phyloP scores from a whole-genome alignment of 306 rosid species.

The Vigna reflexopilosa region DNA sequence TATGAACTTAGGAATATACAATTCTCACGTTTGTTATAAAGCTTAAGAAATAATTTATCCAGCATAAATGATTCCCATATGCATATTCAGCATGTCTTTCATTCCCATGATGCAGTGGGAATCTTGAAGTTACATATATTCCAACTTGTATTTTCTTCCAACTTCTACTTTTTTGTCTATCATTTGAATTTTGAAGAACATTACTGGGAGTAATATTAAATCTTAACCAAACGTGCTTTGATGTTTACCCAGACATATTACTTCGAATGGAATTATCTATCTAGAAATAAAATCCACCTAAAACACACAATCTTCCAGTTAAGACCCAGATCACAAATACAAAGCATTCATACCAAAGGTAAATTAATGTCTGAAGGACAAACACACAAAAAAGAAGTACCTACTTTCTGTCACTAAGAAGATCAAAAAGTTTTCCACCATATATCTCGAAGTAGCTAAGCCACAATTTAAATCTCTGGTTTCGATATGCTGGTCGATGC shows the following conservation, averaged over 20 bases:
- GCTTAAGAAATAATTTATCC: background rate
- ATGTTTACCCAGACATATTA: background rate
- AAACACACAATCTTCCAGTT: conserved; percentile 1
- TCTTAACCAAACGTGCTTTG: background rate
- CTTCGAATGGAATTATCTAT: background rate
- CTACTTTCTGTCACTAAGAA: conserved; percentile 92
- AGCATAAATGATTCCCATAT: background rate
- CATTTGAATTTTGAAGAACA: background rate
- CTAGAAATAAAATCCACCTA: background rate
- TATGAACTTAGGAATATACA: background rate
- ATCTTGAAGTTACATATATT: background rate
- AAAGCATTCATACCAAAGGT: conserved; percentile 19
- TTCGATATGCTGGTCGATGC: conserved; percentile 84
- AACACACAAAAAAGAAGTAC: conserved; percentile 43
- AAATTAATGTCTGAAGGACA: conserved; percentile 4
- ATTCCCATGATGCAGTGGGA: background rate
- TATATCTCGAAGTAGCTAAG: conserved; percentile 98
- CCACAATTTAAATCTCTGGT: conserved; percentile 96
- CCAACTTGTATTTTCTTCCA: background rate
- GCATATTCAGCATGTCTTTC: background rate
- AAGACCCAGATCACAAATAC: conserved; percentile 38
- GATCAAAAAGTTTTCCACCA: conserved; percentile 96
- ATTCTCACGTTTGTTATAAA: background rate
- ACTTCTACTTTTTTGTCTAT: background rate
- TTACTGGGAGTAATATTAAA: background rate